A percentile compares a stretch with the other conserved stretches of the same genome.
Evolutionary conservation across 345 rosid species (phyloP).

Genomic region (Salix exigua): DNA sequence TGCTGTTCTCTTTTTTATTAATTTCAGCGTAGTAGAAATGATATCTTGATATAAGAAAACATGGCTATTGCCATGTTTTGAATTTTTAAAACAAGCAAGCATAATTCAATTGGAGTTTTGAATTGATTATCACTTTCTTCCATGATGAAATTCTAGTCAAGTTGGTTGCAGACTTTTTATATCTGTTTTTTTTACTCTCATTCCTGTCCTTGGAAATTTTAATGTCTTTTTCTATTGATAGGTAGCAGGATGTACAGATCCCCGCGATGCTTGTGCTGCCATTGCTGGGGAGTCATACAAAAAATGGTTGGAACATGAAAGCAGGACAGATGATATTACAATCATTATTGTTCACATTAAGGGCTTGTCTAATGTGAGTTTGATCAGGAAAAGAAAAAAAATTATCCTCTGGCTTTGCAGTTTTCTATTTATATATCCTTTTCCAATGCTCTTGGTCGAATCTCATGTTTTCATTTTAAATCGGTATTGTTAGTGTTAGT

Average conservation of each 20-base stretch:
- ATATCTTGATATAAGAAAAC: not conserved
- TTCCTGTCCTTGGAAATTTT: not conserved
- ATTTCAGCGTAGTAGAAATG: not conserved
- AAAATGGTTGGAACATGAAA: conserved; percentile 82
- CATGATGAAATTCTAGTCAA: not conserved
- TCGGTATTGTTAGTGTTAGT: not conserved
- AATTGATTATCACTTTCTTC: not conserved
- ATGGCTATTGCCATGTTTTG: not conserved
- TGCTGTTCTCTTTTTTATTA: not conserved
- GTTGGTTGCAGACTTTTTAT: not conserved
- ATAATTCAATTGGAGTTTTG: not conserved
- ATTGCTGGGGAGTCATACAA: conserved; percentile 91
- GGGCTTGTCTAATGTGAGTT: conserved; percentile 55
- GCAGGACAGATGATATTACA: conserved; percentile 96
- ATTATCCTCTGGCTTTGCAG: conserved; percentile 5
- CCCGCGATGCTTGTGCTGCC: conserved; percentile 87
- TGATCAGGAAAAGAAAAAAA: not conserved
- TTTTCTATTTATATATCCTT: not conserved
- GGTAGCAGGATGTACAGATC: conserved; percentile 73
- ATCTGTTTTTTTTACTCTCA: not conserved
- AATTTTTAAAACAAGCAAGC: not conserved
- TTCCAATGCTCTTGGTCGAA: not conserved
- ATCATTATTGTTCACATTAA: conserved; percentile 82
- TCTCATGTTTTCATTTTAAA: not conserved
- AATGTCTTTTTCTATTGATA: conserved; percentile 21